Evolutionary conservation across 768 basidiomycete species (phyloP).

Genomic region (Epithele typhae): DNA sequence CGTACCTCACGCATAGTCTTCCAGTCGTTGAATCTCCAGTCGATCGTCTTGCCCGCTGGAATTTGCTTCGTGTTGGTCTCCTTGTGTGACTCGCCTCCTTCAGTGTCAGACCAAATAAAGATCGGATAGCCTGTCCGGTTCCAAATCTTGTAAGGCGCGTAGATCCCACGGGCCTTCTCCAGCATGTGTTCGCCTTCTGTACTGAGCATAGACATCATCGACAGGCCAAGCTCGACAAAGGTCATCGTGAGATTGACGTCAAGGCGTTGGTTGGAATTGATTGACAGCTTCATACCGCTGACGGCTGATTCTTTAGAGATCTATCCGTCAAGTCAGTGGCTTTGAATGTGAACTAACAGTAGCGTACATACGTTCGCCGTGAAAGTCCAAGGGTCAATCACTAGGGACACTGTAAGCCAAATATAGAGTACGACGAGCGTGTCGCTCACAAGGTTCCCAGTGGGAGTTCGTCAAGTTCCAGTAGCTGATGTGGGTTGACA

Average conservation of each 20-base stretch:
- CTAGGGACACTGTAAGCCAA: conserved; percentile 34
- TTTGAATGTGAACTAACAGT: not conserved
- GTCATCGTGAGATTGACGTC: conserved; percentile 90
- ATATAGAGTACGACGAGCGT: too few relatives aligned
- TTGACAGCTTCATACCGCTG: conserved; percentile 50
- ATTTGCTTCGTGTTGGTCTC: conserved; percentile 56
- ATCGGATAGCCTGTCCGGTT: conserved; percentile 90
- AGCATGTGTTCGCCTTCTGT: conserved; percentile 69
- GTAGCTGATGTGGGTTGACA: conserved; percentile 84
- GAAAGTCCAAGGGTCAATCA: conserved; percentile 96
- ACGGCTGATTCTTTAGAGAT: conserved; percentile 46
- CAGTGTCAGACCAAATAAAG: conserved; percentile 80
- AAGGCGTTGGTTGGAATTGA: conserved; percentile 77
- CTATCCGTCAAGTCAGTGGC: conserved; percentile 31
- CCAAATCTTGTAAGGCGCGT: conserved; percentile 89
- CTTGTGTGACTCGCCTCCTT: conserved; percentile 43
- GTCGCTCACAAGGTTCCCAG: conserved; percentile 83
- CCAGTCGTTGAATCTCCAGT: conserved; percentile 99
- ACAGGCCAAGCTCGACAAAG: conserved; percentile 81
- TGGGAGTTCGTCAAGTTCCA: conserved; percentile 98
- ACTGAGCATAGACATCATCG: conserved; percentile 68
- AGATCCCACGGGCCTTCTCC: conserved; percentile 77
- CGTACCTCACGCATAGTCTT: conserved; percentile 84
- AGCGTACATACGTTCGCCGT: conserved; percentile 51
- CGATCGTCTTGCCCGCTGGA: conserved; percentile 68